Conservation (phyloP, 2,329 filamentous ascomycete genomes). For the Aspergillus melleus region DNA sequence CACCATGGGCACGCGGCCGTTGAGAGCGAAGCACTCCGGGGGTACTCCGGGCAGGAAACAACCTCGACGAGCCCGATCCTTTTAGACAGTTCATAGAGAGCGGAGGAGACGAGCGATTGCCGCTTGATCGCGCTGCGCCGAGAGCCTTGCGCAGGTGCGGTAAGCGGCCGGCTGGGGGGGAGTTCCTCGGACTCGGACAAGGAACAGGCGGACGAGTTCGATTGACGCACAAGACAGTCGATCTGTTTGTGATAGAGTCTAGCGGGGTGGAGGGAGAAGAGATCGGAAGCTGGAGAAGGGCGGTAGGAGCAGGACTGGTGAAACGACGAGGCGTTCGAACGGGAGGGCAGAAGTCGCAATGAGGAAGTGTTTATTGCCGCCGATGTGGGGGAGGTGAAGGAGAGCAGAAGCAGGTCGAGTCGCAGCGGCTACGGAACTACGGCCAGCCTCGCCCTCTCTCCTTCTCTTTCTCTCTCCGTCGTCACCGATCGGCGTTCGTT, state of each 20-base stretch:
- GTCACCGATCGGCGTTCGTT: too few species aligned
- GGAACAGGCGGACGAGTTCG: not conserved
- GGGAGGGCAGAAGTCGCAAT: too few species aligned
- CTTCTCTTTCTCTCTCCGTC: too few species aligned
- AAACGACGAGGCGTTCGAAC: too few species aligned
- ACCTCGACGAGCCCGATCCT: constrained; percentile 21
- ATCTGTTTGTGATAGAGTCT: too few species aligned
- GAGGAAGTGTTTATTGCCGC: too few species aligned
- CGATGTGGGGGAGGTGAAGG: too few species aligned
- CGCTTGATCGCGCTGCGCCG: constrained; percentile 16
- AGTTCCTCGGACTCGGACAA: constrained; percentile 1
- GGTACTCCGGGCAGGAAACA: constrained; percentile 28
- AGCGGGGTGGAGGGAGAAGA: too few species aligned
- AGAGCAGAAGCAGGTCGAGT: not conserved
- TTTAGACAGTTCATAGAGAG: constrained; percentile 30
- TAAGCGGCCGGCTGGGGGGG: constrained; percentile 7
- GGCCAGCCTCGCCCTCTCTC: too few species aligned
- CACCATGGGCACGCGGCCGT: constrained; percentile 40
- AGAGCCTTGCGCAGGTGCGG: constrained; percentile 13
- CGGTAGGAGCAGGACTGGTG: too few species aligned
- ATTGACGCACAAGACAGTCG: too few species aligned
- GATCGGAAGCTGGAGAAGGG: too few species aligned
- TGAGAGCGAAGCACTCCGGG: constrained; percentile 25
- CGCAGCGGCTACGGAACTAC: constrained; percentile 7
- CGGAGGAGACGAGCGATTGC: constrained; percentile 1